phyloP scores from a whole-genome alignment of 2,329 filamentous ascomycete genomes.

The Verticillium zaregamsianum region DNA sequence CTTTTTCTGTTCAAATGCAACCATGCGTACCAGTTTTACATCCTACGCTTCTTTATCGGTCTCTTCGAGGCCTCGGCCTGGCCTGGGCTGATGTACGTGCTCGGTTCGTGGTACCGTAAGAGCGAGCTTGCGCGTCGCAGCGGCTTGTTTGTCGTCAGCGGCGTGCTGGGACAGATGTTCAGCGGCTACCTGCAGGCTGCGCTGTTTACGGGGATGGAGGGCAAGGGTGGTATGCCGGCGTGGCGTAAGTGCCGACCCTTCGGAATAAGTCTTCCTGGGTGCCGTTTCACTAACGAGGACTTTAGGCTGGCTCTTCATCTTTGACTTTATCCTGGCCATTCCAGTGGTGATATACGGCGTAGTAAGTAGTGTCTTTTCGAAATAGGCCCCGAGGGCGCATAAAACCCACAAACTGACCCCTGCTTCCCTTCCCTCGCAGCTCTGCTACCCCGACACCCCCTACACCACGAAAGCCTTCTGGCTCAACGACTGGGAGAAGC shows the following conservation, averaged over 20 bases:
- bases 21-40: constrained; percentile 34
- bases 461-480: constrained; percentile 36
- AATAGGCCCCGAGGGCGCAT: neutral
- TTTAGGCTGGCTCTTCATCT: constrained; percentile 31
- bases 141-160: constrained; percentile 54
- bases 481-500: constrained; percentile 50
- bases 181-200: constrained; percentile 29
- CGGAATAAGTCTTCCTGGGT: too few species aligned
- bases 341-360: constrained; percentile 31
- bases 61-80: constrained; percentile 51
- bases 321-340: constrained; percentile 30
- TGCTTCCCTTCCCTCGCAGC: neutral
- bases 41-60: constrained; percentile 50
- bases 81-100: constrained; percentile 48
- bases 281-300: too few species aligned
- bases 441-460: constrained; percentile 37
- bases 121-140: constrained; percentile 54
- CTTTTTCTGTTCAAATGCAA: constrained; percentile 35
- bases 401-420: neutral
- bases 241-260: constrained; percentile 15
- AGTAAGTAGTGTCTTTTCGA: constrained; percentile 1
- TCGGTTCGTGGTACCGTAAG: constrained; percentile 57
- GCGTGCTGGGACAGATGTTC: constrained; percentile 40
- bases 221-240: constrained; percentile 24
- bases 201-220: constrained; percentile 27